These are phyloP conservation scores for Scytalidium sp. DNA, from an alignment of 2,329 filamentous ascomycete genomes.

Conservation along the genomic window DNA sequence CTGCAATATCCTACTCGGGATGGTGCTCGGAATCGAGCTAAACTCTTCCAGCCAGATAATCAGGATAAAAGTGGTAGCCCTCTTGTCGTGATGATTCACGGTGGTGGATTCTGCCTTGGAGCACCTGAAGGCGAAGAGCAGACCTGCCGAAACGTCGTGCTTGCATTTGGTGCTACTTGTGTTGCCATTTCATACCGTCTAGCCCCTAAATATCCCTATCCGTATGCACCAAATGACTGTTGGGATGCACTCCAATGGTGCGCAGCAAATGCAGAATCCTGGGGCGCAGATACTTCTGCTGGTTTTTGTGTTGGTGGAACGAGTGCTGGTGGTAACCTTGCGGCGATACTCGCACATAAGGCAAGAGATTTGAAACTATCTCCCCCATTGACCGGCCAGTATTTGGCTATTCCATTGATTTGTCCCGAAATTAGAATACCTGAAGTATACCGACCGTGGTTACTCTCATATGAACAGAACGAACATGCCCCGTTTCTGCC, in stretches of 20 bases:
- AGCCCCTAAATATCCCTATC: slow-evolving; percentile 44
- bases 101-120: slow-evolving; percentile 28
- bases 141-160: slow-evolving; percentile 14
- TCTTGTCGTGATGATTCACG: slow-evolving; percentile 13
- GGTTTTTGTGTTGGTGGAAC: slow-evolving; percentile 48
- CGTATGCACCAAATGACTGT: slow-evolving; percentile 37
- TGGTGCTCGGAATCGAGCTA: neutral
- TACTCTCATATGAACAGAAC: neutral
- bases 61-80: neutral
- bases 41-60: neutral
- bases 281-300: neutral
- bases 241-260: slow-evolving; percentile 45
- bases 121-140: slow-evolving; percentile 28
- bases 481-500: neutral
- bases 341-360: slow-evolving; percentile 35
- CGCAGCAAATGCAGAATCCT: neutral
- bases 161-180: neutral
- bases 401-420: slow-evolving; percentile 36
- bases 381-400: slow-evolving; percentile 43
- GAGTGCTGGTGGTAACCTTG: slow-evolving; percentile 42
- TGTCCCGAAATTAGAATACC: neutral
- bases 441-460: neutral
- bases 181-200: slow-evolving; percentile 33
- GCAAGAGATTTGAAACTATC: slow-evolving; percentile 37
- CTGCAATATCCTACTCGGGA: neutral